These are phyloP conservation scores for Allium fistulosum DNA, from an alignment of 106 monocot genomes.

Conservation along the genomic window DNA sequence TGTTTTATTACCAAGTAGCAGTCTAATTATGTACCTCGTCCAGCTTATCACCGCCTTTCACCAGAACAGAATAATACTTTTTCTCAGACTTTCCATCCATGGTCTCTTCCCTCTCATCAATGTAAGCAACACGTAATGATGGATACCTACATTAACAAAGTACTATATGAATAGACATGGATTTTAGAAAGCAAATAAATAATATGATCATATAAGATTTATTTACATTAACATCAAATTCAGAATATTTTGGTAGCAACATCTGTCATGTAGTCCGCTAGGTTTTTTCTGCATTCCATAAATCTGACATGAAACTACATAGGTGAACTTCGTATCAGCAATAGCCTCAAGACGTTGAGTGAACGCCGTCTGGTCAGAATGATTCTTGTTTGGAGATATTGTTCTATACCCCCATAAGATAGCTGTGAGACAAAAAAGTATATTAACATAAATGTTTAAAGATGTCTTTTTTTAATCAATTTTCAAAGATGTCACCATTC, in stretches of 20 bases:
- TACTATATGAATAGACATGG: background rate
- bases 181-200: background rate
- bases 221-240: conserved; percentile 63
- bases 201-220: background rate
- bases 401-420: conserved; percentile 30
- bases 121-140: conserved; percentile 84
- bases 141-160: conserved; percentile 35
- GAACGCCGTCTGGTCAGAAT: conserved; percentile 22
- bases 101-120: conserved; percentile 83
- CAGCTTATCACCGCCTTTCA: conserved; percentile 85
- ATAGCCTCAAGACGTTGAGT: conserved; percentile 35
- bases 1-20: no score
- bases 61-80: conserved; percentile 90
- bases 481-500: no score
- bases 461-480: no score
- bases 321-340: conserved; percentile 90
- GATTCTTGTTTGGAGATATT: conserved; percentile 16
- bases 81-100: conserved; percentile 50
- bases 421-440: conserved; percentile 20
- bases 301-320: conserved; percentile 89
- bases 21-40: conserved; percentile 64
- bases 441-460: no score
- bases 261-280: conserved; percentile 31
- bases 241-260: conserved; percentile 84
- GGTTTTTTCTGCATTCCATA: conserved; percentile 85